Evolutionary conservation across 768 basidiomycete species (phyloP).

Genomic region (Lentinula sp.): DNA sequence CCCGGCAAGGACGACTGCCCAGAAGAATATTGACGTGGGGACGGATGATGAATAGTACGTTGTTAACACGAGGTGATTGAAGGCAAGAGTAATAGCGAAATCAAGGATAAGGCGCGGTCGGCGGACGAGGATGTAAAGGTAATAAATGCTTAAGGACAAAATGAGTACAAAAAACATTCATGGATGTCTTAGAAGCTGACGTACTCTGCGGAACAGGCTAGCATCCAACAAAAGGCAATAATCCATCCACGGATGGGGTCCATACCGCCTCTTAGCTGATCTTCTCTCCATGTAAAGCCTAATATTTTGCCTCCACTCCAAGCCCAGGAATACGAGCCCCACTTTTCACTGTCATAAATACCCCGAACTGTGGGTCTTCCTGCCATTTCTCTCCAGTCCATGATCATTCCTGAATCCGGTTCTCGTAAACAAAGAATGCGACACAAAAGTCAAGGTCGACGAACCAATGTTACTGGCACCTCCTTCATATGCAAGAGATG

Average conservation of each 20-base stretch:
- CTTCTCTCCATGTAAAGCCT: constrained; percentile 49
- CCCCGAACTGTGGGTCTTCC: constrained; percentile 72
- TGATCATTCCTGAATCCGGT: constrained; percentile 65
- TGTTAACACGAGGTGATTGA: constrained; percentile 90
- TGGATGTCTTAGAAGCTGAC: constrained; percentile 26
- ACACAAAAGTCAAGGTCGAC: constrained; percentile 15
- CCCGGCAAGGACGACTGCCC: constrained; percentile 71
- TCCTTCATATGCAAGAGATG: constrained; percentile 66
- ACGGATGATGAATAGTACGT: constrained; percentile 82
- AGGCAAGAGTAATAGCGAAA: constrained; percentile 84
- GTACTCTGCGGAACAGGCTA: constrained; percentile 81
- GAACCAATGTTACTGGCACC: constrained; percentile 74
- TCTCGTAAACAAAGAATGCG: not conserved
- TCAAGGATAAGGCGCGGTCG: constrained; percentile 93
- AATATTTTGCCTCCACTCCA: constrained; percentile 81
- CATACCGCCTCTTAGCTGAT: constrained; percentile 59
- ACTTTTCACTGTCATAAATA: constrained; percentile 56
- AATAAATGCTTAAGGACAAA: constrained; percentile 48
- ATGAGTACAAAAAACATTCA: not conserved
- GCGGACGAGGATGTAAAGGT: constrained; percentile 81
- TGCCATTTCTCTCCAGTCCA: constrained; percentile 98
- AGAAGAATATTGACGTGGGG: constrained; percentile 92
- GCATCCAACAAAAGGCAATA: constrained; percentile 81
- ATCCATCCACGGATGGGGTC: constrained; percentile 89
- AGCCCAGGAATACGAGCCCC: constrained; percentile 63